Evolutionary conservation across 1,139 yeast species (phyloP).

Genomic region (Blastobotrys arbuscula): DNA sequence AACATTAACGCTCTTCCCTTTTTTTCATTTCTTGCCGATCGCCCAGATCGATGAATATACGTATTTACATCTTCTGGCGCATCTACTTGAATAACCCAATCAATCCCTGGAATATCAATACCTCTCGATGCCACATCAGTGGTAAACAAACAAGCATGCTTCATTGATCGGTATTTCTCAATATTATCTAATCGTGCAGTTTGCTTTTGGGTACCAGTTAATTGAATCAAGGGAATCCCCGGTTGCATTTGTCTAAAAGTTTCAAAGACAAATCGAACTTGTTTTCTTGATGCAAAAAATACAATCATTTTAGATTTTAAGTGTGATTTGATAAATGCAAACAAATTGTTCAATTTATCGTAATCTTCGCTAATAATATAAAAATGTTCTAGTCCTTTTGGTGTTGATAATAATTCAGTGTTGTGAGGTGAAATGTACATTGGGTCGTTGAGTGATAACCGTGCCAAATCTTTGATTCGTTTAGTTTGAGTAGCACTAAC

Average conservation of each 20-base stretch:
- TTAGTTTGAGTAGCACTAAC: slow-evolving; percentile 90
- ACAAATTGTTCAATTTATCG: slow-evolving; percentile 78
- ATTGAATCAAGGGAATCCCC: slow-evolving; percentile 85
- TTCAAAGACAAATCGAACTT: slow-evolving; percentile 91
- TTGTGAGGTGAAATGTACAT: slow-evolving; percentile 51
- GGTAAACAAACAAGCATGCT: slow-evolving; percentile 83
- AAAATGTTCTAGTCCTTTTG: slow-evolving; percentile 78
- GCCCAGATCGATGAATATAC: slow-evolving; percentile 92
- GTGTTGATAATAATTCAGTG: slow-evolving; percentile 53
- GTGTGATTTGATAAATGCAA: slow-evolving; percentile 89
- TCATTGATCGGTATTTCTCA: slow-evolving; percentile 76
- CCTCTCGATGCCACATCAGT: slow-evolving; percentile 98
- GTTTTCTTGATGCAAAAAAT: slow-evolving; percentile 87
- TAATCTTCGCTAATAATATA: slow-evolving; percentile 66
- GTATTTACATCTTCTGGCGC: slow-evolving; percentile 96
- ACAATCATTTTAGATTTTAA: slow-evolving; percentile 79
- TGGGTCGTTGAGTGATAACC: slow-evolving; percentile 79
- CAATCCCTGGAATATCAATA: slow-evolving; percentile 92
- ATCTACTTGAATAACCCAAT: slow-evolving; percentile 95
- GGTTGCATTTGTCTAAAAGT: slow-evolving; percentile 90
- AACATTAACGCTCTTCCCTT: slow-evolving; percentile 79
- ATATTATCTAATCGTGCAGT: slow-evolving; percentile 88
- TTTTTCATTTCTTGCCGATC: slow-evolving; percentile 92
- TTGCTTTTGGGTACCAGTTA: slow-evolving; percentile 95
- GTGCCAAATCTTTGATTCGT: slow-evolving; percentile 78